A percentile compares a stretch with the other conserved stretches of the same genome.
phyloP scores from a whole-genome alignment of 2,329 filamentous ascomycete genomes.

The Fusarium solani-melongenae region DNA sequence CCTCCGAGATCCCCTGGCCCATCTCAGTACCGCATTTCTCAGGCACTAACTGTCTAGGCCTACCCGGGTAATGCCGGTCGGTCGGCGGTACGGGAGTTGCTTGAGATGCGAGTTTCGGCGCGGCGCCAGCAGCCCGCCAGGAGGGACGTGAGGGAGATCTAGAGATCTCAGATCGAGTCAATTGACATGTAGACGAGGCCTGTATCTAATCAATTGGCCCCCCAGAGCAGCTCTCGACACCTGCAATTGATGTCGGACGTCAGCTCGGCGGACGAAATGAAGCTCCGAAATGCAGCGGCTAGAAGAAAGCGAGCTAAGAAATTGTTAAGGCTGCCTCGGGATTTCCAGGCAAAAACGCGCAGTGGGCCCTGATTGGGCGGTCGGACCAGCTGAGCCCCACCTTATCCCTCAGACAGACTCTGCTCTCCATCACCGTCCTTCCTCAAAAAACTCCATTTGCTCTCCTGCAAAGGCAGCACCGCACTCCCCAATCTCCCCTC shows the following conservation, averaged over 20 bases:
- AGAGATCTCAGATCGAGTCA: slow-evolving; percentile 16
- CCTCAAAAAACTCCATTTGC: slow-evolving; percentile 59
- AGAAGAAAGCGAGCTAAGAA: slow-evolving; percentile 41
- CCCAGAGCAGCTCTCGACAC: not conserved
- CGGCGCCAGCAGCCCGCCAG: slow-evolving; percentile 11
- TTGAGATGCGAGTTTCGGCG: slow-evolving; percentile 34
- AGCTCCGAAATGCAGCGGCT: slow-evolving; percentile 41
- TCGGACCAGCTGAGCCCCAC: slow-evolving; percentile 51
- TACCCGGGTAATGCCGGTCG: slow-evolving; percentile 45
- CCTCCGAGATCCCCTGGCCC: slow-evolving; percentile 12
- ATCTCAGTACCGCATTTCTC: slow-evolving; percentile 36
- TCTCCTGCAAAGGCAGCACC: slow-evolving; percentile 60
- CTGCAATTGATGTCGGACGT: slow-evolving; percentile 20
- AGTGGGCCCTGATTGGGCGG: slow-evolving; percentile 49
- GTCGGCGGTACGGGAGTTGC: slow-evolving; percentile 45
- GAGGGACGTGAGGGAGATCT: slow-evolving; percentile 1
- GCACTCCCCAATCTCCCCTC: slow-evolving; percentile 68
- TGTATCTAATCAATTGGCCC: slow-evolving; percentile 1
- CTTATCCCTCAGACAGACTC: slow-evolving; percentile 55
- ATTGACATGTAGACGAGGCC: slow-evolving; percentile 13
- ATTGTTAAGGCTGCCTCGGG: slow-evolving; percentile 54
- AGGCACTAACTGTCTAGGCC: slow-evolving; percentile 37
- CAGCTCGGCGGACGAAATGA: slow-evolving; percentile 37
- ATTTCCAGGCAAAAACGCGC: slow-evolving; percentile 54
- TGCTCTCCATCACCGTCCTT: slow-evolving; percentile 54